Evolutionary conservation across 2,329 filamentous ascomycete genomes (phyloP), one percentile per base, ranked within the genome.

Genomic region (Coniosporium tulheliwenetii): DNA sequence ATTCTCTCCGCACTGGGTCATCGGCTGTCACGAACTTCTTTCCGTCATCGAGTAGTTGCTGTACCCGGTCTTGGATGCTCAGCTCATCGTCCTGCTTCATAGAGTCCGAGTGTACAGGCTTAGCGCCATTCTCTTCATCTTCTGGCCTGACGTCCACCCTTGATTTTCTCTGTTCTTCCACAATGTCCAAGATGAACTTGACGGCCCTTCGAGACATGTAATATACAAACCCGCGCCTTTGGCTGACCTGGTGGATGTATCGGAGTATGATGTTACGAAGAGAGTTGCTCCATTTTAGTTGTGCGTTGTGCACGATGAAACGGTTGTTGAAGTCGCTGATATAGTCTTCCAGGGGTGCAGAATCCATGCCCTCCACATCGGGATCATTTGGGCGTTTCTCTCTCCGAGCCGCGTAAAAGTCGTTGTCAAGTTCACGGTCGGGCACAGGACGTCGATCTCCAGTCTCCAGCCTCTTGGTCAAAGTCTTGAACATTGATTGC

Each of bases 211-310:
- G 77, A 9, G 93, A 96, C 64, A 96, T 81, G 61, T 98, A 98
- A 64, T 98, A 98, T 29, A 98, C 80, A 55, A 98, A 96, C 40
- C 91, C 93, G 49, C 91, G 79, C 39, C 91, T 76, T 61, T 98
- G 93, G 56, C 87, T 86, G 52, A 93, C 91, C 65, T 98, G 91
- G 55, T 98, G 91, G 47, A 91, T 93, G 58, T 98, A 98, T 16
- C 91, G 84, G 34, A 98, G 73, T 39, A 98, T 91, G 52, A 95
- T 95, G 55, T 98, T 96, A 44, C 91, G 78, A 32, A 98, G 64
- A 9, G 87, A 76, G 52, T 98, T 98, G 64, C 94, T 96, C 91
- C 91, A 98, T 60, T 98, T 98, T 43, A 98, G 67, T 54, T 98
- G 91, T 56, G 93, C 75, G 52, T 98, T 98, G 66, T 98, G 91